Conservation (phyloP, 2,329 filamentous ascomycete species). For the Microdochium trichocladiopsis region DNA sequence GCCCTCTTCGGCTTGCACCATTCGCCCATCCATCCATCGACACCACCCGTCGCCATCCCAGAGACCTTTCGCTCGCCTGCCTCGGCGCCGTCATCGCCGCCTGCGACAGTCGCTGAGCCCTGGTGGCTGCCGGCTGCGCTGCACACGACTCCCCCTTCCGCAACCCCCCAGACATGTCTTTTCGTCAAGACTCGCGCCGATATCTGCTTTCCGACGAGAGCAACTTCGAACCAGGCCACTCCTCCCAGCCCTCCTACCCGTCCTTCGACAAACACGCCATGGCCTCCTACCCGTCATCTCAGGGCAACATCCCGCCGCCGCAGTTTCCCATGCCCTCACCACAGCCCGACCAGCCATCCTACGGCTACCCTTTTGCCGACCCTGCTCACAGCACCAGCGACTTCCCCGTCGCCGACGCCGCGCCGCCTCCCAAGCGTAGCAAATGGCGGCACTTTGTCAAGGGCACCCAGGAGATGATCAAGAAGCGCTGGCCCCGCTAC, state of each 20-base stretch:
- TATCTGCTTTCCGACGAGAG: conserved; percentile 33
- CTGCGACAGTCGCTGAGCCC: background rate
- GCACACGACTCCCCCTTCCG: background rate
- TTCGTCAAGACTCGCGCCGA: conserved; percentile 35
- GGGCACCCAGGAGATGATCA: conserved; percentile 66
- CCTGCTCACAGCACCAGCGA: conserved; percentile 16
- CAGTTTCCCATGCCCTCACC: conserved; percentile 6
- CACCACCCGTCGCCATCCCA: too few species aligned
- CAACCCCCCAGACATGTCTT: conserved; percentile 25
- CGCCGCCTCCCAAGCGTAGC: conserved; percentile 21
- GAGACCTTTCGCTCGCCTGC: too few species aligned
- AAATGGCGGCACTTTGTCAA: conserved; percentile 19
- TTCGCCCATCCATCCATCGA: too few species aligned
- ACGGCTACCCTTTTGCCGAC: background rate
- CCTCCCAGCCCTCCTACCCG: conserved; percentile 7
- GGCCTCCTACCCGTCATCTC: conserved; percentile 7
- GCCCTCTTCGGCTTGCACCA: too few species aligned
- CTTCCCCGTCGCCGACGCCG: conserved; percentile 24
- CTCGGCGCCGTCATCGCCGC: background rate
- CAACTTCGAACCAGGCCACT: conserved; percentile 14
- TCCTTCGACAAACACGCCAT: conserved; percentile 13
- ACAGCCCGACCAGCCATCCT: conserved; percentile 11
- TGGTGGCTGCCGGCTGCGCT: background rate
- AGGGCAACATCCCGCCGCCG: conserved; percentile 10
- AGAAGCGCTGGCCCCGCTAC: conserved; percentile 79